Percentiles rank a stretch among this genome's conserved stretches.
phyloP scores from a whole-genome alignment of 306 rosid species.

The Pueraria montana region DNA sequence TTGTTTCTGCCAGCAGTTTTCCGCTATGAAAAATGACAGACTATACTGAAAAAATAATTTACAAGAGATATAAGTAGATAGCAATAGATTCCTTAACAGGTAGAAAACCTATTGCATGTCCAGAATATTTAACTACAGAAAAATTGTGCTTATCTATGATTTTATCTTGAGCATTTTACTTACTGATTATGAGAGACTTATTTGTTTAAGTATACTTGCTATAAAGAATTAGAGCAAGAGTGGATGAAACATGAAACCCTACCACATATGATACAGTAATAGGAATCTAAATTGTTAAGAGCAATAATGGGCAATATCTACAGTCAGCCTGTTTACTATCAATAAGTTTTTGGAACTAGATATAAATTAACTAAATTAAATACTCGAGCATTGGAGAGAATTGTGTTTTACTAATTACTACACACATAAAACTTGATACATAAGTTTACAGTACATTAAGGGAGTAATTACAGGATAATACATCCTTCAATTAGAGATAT shows the following conservation, averaged over 20 bases:
- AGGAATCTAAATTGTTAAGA: background rate
- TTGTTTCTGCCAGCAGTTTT: slow-evolving; percentile 3
- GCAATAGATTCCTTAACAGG: background rate
- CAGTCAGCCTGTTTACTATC: background rate
- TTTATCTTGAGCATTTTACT: background rate
- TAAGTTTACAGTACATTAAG: background rate
- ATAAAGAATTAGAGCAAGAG: background rate
- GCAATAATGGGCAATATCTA: background rate
- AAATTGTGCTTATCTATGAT: background rate
- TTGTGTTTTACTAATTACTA: background rate
- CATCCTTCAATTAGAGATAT: background rate
- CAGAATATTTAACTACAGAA: background rate
- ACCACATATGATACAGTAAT: background rate
- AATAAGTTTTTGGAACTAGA: background rate
- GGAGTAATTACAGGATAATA: background rate
- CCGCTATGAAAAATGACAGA: background rate
- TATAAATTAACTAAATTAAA: background rate
- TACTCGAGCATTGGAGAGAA: background rate
- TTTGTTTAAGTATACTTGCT: background rate
- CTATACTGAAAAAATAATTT: background rate
- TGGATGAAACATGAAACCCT: slow-evolving; percentile 2
- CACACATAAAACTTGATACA: background rate
- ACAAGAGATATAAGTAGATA: background rate
- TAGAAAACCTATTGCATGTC: background rate
- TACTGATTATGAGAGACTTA: background rate